Percentiles rank a stretch among this genome's conserved stretches.
Conservation (phyloP, 2,329 filamentous ascomycete genomes). For the Colletotrichum agaves region DNA sequence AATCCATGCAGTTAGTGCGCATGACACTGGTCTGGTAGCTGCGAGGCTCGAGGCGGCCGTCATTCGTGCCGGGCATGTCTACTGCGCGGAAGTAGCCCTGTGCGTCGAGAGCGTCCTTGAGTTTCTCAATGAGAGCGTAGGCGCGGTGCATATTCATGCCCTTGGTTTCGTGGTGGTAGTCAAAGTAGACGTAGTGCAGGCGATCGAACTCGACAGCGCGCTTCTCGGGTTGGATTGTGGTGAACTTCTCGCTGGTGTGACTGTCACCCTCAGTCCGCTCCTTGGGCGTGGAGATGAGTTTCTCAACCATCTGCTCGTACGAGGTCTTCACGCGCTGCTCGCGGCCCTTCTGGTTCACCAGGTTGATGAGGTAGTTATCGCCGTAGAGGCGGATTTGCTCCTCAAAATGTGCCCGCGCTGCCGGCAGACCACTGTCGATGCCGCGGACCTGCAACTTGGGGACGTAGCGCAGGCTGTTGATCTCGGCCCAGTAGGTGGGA, state of each 20-base stretch:
- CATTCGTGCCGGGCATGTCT: conserved; percentile 78
- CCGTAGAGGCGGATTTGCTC: conserved; percentile 95
- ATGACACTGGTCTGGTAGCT: conserved; percentile 89
- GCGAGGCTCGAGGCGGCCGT: conserved; percentile 81
- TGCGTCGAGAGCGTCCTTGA: conserved; percentile 78
- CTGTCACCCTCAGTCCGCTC: conserved; percentile 74
- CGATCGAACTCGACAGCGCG: conserved; percentile 76
- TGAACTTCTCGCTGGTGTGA: conserved; percentile 82
- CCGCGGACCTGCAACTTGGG: conserved; percentile 90
- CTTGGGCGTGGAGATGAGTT: conserved; percentile 74
- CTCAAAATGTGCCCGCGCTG: conserved; percentile 87
- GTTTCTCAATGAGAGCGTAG: conserved; percentile 83
- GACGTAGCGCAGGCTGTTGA: conserved; percentile 92
- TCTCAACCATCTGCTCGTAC: conserved; percentile 89
- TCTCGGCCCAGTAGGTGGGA: conserved; percentile 94
- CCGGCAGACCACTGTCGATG: conserved; percentile 81
- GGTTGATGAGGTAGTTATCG: conserved; percentile 96
- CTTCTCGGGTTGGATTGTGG: conserved; percentile 74
- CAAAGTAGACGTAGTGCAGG: conserved; percentile 97
- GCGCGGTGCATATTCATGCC: conserved; percentile 93
- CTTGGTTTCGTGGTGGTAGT: conserved; percentile 98
- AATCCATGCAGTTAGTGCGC: conserved; percentile 99
- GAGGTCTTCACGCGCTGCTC: conserved; percentile 91
- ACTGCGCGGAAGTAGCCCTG: conserved; percentile 95
- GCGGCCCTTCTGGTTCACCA: conserved; percentile 95